Evolutionary conservation across 2,329 filamentous ascomycete genomes (phyloP).

Genomic region (Fusarium bactridioides): DNA sequence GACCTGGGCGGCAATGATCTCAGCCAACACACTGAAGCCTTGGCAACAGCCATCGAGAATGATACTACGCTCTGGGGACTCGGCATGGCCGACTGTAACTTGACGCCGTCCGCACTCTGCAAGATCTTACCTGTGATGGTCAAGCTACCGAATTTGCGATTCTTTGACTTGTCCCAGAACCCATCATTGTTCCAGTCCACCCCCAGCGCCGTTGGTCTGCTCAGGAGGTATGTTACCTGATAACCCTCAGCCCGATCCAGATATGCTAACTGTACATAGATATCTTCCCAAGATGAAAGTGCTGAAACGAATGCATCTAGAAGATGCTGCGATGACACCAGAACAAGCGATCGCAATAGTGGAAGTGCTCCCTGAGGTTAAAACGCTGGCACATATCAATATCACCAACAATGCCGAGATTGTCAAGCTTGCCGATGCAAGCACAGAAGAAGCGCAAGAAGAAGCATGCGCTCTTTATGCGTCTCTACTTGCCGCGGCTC

Average conservation of each 20-base stretch:
- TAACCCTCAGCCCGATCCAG: background rate
- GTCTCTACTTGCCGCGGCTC: constrained; percentile 85
- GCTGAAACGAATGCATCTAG: constrained; percentile 85
- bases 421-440: constrained; percentile 74
- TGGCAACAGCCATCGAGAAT: constrained; percentile 62
- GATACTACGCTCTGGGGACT: constrained; percentile 76
- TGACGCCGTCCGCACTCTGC: constrained; percentile 76
- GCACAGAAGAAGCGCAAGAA: constrained; percentile 82
- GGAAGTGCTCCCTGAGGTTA: constrained; percentile 87
- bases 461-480: constrained; percentile 95
- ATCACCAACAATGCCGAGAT: constrained; percentile 83
- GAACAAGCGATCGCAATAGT: constrained; percentile 91
- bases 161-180: constrained; percentile 93
- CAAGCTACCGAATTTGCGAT: constrained; percentile 77
- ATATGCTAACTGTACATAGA: constrained; percentile 47
- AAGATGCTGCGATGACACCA: constrained; percentile 82
- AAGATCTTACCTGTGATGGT: constrained; percentile 77
- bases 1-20: constrained; percentile 88
- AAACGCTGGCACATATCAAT: constrained; percentile 83
- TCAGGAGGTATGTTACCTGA: constrained; percentile 71
- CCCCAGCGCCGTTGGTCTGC: constrained; percentile 75
- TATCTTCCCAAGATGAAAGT: constrained; percentile 80
- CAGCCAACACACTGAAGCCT: constrained; percentile 60
- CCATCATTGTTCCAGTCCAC: constrained; percentile 76
- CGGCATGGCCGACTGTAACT: constrained; percentile 84